A percentile compares a stretch with the other conserved stretches of the same genome.
Conservation (phyloP, 148 eudicot genomes). For the Camellia granthamiana region DNA sequence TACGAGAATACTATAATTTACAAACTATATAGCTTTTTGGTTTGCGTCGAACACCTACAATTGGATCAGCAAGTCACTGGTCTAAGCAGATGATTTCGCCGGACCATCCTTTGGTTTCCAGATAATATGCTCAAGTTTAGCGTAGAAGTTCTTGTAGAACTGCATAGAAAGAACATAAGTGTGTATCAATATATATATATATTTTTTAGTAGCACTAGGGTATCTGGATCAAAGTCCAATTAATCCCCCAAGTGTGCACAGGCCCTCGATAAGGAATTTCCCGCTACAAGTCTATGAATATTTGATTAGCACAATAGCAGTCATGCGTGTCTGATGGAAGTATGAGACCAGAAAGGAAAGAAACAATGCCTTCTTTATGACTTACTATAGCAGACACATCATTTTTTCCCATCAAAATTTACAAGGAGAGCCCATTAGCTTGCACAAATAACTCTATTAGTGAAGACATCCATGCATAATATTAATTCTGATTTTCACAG, state of each 20-base stretch:
- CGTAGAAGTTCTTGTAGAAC: slow-evolving; percentile 85
- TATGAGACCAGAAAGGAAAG: no score
- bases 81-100: slow-evolving; percentile 35
- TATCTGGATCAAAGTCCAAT: no score
- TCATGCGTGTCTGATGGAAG: no score
- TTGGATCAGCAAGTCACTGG: slow-evolving; percentile 43
- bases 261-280: no score
- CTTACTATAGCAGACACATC: no score
- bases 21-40: slow-evolving; percentile 8
- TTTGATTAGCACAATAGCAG: no score
- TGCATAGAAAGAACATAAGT: slow-evolving; percentile 33
- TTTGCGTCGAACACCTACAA: slow-evolving; percentile 25
- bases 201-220: no score
- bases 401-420: not conserved
- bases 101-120: slow-evolving; percentile 66
- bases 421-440: not conserved
- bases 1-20: not conserved
- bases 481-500: not conserved
- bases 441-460: slow-evolving; percentile 7
- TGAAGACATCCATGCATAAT: not conserved
- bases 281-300: no score
- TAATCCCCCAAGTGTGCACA: no score
- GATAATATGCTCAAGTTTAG: slow-evolving; percentile 64
- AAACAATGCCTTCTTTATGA: no score
- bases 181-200: no score